Conservation (phyloP, 2,329 filamentous ascomycete species). For the Cordyceps militaris region DNA sequence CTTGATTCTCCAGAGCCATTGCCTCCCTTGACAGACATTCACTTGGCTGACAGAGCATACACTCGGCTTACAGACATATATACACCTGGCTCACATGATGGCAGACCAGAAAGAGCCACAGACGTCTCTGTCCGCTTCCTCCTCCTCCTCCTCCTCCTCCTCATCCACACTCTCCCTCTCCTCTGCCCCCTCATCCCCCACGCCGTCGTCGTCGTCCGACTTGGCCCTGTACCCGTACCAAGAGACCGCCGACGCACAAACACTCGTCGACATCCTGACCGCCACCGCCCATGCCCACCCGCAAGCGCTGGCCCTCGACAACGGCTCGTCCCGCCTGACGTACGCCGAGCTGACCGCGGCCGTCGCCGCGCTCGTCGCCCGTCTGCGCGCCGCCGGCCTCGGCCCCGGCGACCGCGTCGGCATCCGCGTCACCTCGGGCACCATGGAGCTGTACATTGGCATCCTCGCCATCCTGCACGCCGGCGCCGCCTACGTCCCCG, state of each 20-base stretch:
- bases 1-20: background rate
- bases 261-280: constrained; percentile 18
- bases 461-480: constrained; percentile 17
- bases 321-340: constrained; percentile 13
- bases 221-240: constrained; percentile 5
- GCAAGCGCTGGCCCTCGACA: constrained; percentile 15
- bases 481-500: constrained; percentile 19
- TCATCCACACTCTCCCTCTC: background rate
- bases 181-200: background rate
- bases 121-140: background rate
- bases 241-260: constrained; percentile 9
- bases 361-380: constrained; percentile 7
- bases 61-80: too few species aligned
- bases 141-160: background rate
- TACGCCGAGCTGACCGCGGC: constrained; percentile 12
- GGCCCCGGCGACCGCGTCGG: constrained; percentile 17
- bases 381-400: constrained; percentile 14
- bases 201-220: background rate
- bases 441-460: constrained; percentile 16
- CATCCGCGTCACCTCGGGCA: constrained; percentile 17
- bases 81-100: background rate
- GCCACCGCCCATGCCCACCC: constrained; percentile 13
- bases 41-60: too few species aligned
- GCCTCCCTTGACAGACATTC: background rate
- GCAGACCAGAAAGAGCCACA: background rate